Base-by-base conservation (phyloP, 2,329 filamentous ascomycete species). In the Fusarium subglutinans region DNA sequence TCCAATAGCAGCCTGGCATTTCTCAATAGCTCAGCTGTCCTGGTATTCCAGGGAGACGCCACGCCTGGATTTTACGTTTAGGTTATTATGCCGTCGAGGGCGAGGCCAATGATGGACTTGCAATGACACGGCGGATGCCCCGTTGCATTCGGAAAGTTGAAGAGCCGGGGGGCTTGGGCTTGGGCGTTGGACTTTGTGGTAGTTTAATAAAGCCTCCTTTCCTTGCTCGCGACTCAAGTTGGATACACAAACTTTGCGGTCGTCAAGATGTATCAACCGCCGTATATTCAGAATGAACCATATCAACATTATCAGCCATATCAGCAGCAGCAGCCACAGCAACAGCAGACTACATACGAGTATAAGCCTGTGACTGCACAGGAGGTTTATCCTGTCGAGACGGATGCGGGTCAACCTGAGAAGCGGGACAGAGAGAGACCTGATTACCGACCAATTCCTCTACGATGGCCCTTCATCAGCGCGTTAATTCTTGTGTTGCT, bases 361-460 rank as follows among this genome's bases (percentile, higher is more conserved):
- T 65, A 72, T 13, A 72, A 74, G 8, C 67, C 71, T 28, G 71
- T 69, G 4, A 50, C 72, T 12, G 58, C 63, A 30, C 71, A 63
- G 15, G 58, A 63, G 4, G 71, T 50, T 7, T 62, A 60, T 26
- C 48, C 63, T 15, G 11, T 59, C 20, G 59, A 72, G 30, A 44
- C 54, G 35, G 71, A 72, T 22, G 26, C 33, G n/a, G 24, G 24
- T 14, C 48, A 64, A 6, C n/a, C 44, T 9, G 58, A 38, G 28
- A 72, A 65, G n/a, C 20, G 40, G 18, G 28, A 54, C 9, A 26
- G 48, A 38, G 71, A 74, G 45, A 72, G 47, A 17, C 70, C 72
- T 2, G 72, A 75, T 28, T 75, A 75, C n/a, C 69, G 72, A 20
- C 72, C 72, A 41, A 73, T 75, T 20, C 69, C 72, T 10, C 33